Percentiles rank a stretch among this genome's conserved stretches.
Conservation (phyloP, 306 rosid genomes). For the Cicer cuneatum region DNA sequence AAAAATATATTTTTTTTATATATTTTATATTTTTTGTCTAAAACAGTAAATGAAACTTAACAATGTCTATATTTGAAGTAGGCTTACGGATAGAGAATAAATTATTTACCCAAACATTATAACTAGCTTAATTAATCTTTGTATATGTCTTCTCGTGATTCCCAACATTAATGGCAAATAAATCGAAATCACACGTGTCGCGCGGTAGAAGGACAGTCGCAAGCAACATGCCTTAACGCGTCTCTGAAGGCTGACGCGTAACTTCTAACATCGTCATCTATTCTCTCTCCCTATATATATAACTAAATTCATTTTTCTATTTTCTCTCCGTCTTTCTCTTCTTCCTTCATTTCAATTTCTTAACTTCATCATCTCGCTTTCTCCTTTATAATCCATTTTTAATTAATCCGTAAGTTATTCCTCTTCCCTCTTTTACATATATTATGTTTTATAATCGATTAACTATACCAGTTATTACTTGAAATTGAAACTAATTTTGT, state of each 20-base stretch:
- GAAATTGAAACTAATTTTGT: neutral
- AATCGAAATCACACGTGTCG: too few relatives aligned
- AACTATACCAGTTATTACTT: neutral
- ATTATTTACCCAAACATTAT: too few relatives aligned
- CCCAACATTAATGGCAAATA: too few relatives aligned
- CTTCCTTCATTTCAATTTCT: neutral
- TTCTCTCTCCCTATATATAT: neutral
- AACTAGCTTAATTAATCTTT: too few relatives aligned
- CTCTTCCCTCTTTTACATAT: neutral
- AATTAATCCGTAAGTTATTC: neutral
- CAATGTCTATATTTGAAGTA: too few relatives aligned
- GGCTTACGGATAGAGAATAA: too few relatives aligned
- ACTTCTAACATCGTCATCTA: neutral
- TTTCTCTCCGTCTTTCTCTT: neutral
- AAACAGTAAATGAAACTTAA: too few relatives aligned
- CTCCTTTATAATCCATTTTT: neutral
- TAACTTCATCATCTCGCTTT: neutral
- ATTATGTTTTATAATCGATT: neutral
- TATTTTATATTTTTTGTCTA: too few relatives aligned
- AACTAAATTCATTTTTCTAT: neutral
- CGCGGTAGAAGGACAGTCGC: too few relatives aligned
- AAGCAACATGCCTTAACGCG: constrained; percentile 23
- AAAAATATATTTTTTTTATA: too few relatives aligned
- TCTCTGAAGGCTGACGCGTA: constrained; percentile 25
- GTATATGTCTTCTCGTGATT: too few relatives aligned